These are phyloP conservation scores for Heliosperma pusillum DNA, from an alignment of 148 eudicot genomes.

Conservation along the genomic window DNA sequence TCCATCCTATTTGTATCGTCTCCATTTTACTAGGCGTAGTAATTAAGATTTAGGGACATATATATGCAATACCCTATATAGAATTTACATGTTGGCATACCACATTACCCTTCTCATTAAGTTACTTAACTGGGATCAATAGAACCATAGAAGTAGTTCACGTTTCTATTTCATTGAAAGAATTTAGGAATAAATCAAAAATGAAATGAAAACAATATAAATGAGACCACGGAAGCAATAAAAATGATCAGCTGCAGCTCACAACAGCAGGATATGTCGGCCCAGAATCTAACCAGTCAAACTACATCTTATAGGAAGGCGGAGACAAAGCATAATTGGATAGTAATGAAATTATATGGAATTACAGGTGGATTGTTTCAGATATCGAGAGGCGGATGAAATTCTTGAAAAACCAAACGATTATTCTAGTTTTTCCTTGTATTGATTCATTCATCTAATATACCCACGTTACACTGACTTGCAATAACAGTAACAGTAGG, in stretches of 20 bases:
- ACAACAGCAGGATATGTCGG: neutral
- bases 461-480: neutral
- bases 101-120: neutral
- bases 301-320: neutral
- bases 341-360: neutral
- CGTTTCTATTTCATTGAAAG: too few relatives aligned
- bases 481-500: neutral
- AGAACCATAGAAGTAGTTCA: too few relatives aligned
- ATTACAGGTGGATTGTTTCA: neutral
- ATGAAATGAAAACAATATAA: neutral
- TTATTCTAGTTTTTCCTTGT: neutral
- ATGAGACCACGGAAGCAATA: neutral
- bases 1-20: neutral
- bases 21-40: too few relatives aligned
- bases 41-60: neutral
- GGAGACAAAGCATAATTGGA: neutral
- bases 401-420: neutral
- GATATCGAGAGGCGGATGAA: neutral
- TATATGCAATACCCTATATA: too few relatives aligned
- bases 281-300: neutral
- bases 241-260: neutral
- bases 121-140: neutral
- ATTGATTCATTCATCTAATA: neutral
- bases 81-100: neutral
- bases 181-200: neutral